Base-by-base conservation (phyloP, 371 early-diverging fungal species). In the Syncephalastrum contaminatum region DNA sequence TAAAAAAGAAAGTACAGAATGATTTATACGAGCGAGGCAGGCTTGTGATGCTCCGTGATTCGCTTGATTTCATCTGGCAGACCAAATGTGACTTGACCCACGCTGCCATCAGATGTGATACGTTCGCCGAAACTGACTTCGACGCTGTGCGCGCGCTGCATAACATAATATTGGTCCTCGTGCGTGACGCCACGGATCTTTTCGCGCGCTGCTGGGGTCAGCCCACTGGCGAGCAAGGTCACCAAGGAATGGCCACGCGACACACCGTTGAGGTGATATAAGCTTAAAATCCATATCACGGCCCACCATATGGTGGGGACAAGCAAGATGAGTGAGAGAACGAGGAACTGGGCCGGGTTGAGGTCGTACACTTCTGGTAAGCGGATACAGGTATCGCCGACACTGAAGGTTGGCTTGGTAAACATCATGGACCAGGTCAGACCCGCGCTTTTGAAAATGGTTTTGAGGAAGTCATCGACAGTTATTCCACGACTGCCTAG, bases 211-310 rank as follows among this genome's bases (percentile, higher is more conserved):
- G 46, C 21, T 3, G 22, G 15, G 10, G 57, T 55, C 14, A 62
- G 41, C 2, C 62, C 62, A 3, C 57, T 62, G 13, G 48, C 62
- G 8, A 62, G 41, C 14, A 62, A 25, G 1, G 56, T 56, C 7
- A 56, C 40, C 25, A 56, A 57, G 0, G 62, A 62, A 43, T 52
- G 40, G 19, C 62, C 62, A 21, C 62, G 62, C 5, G 57, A 62
- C 13, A 62, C 43, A 22, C 57, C 57, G 21, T 56, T 45, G 48
- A 49, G 51, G 39, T 52, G 42, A 18, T 48, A 55, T n/a, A 62
- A 30, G 13, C 53, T 48, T 4, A 48, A 16, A 16, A 56, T 51
- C 62, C 62, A 62, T 8, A 56, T 20, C 2, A 25, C n/a, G n/a
- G 43, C 36, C 62, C 62, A 62, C 62, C 62, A 62, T 0, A 43